Percentiles rank a stretch among this genome's conserved stretches.
phyloP scores from a whole-genome alignment of 495 filamentous ascomycete species.

The Mytilinidion resinicola region DNA sequence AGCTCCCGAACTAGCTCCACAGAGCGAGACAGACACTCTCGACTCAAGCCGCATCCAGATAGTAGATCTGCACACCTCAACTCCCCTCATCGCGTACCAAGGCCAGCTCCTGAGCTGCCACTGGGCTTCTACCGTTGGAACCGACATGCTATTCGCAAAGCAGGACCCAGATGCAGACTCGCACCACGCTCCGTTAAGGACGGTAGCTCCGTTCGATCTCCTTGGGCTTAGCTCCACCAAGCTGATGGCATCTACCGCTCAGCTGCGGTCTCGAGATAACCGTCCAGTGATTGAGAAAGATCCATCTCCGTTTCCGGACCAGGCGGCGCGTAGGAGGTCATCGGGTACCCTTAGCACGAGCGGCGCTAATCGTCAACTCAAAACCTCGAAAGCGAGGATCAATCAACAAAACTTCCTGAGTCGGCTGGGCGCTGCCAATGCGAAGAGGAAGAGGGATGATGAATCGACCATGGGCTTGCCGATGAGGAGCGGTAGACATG shows the following conservation, averaged over 20 bases:
- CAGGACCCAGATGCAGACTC: slow-evolving; percentile 25
- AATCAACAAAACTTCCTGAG: not conserved
- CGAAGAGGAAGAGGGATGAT: not conserved
- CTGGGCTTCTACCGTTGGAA: slow-evolving; percentile 74
- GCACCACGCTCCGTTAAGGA: slow-evolving; percentile 22
- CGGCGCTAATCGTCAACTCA: not conserved
- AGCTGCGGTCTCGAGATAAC: slow-evolving; percentile 26
- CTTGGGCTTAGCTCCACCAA: slow-evolving; percentile 34
- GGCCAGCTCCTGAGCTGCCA: slow-evolving; percentile 66
- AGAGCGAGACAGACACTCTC: no score
- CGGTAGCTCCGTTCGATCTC: slow-evolving; percentile 38
- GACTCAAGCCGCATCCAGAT: slow-evolving; percentile 56
- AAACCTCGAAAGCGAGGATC: not conserved
- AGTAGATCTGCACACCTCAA: slow-evolving; percentile 62
- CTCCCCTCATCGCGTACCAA: slow-evolving; percentile 69
- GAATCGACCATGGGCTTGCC: no score
- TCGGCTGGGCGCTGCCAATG: not conserved
- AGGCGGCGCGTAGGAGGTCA: no score
- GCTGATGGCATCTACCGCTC: slow-evolving; percentile 36
- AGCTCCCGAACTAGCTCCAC: no score
- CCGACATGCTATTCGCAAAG: slow-evolving; percentile 64
- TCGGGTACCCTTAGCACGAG: no score
- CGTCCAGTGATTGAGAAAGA: not conserved
- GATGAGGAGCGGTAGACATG: no score
- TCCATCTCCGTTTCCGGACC: no score